Evolutionary conservation across 2,329 filamentous ascomycete species (phyloP), one percentile per base, ranked within the genome.

Genomic region (Coniochaeta sp.): DNA sequence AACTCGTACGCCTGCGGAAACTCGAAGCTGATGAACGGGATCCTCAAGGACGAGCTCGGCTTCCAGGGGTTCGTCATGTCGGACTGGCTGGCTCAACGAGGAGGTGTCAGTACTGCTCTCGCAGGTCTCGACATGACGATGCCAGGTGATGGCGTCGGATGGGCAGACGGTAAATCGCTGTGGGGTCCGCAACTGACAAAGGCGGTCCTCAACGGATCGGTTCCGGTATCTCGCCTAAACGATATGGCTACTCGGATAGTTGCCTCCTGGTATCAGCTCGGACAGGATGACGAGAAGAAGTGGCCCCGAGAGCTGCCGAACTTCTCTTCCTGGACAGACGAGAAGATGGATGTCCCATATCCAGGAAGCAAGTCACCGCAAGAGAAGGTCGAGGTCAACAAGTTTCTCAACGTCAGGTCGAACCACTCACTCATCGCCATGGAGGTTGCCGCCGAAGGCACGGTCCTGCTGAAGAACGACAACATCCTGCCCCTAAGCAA

Each of bases 221-320:
- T 97, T 0, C 91, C 91, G 0, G 74, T 95, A 57, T 83, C 87
- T 7, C 79, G 92, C 16, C 68, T 97, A 24, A 88, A 96, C 60
- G 92, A 97, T 63, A 95, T 95, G 88, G 87, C 83, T 0, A 89
- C 89, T 1, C 83, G 91, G 9, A 81, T 96, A 53, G 87, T 96
- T 1, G 91, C 92, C 0, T 78, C 91, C 0, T 96, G 91, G 90
- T 96, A 95, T 63, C 87, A 94, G 65, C 73, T 94, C 49, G 87
- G 89, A 1, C 87, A 96, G 64, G 87, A 95, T 62, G 76, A 88
- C 53, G 75, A 78, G 52, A 70, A 70, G 16, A 76, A 71, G 54
- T 86, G 79, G 30, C 79, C 85, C 1, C 74, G 78, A 5, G 73
- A 81, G 28, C 81, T 81, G 0, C 88, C 89, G 3, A 96, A 95